Percentiles rank a stretch among this genome's conserved stretches.
phyloP scores from a whole-genome alignment of 345 rosid species.

The Schrenkiella parvula region DNA sequence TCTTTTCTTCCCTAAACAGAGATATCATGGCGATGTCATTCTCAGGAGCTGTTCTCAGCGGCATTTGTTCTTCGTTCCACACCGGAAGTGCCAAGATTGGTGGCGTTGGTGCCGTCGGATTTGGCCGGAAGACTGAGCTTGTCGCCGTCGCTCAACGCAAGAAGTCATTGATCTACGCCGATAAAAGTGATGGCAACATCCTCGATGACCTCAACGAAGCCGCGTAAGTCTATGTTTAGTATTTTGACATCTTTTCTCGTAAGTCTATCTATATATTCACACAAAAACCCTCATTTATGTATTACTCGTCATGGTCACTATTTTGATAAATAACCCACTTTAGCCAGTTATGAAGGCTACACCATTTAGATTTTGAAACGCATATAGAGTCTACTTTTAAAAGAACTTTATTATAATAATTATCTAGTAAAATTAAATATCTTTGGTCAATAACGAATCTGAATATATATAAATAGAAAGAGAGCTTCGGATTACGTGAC shows the following conservation, averaged over 20 bases:
- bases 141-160: slow-evolving; percentile 19
- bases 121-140: slow-evolving; percentile 14
- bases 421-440: no score
- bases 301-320: background rate
- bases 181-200: slow-evolving; percentile 20
- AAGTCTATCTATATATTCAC: background rate
- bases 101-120: background rate
- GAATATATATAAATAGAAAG: slow-evolving; percentile 5
- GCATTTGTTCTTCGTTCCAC: slow-evolving; percentile 10
- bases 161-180: slow-evolving; percentile 26
- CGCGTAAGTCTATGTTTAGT: slow-evolving; percentile 11
- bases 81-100: background rate
- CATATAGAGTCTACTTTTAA: background rate
- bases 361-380: no score
- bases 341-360: no score
- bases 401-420: background rate
- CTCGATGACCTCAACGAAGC: slow-evolving; percentile 28
- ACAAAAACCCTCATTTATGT: background rate
- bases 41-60: slow-evolving; percentile 26
- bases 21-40: slow-evolving; percentile 25
- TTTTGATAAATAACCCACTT: background rate
- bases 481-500: slow-evolving; percentile 26
- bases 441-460: background rate
- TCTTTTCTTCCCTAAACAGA: background rate
- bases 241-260: background rate